A percentile compares a stretch with the other conserved stretches of the same genome.
phyloP scores from a whole-genome alignment of 768 basidiomycete genomes.

The Boletus huronensis region DNA sequence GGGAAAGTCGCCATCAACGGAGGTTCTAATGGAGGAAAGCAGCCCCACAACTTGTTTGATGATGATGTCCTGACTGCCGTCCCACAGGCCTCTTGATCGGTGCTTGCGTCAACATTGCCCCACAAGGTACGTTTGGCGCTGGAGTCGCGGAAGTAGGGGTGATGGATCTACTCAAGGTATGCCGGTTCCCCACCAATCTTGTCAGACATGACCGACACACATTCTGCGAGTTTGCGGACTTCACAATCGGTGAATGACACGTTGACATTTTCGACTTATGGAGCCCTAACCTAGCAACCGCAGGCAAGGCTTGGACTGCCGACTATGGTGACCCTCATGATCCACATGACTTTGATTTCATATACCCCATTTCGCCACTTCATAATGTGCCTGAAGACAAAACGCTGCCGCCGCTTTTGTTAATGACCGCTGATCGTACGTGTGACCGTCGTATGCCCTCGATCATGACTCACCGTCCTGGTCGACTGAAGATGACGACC shows the following conservation, averaged over 20 bases:
- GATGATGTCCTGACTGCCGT: background rate
- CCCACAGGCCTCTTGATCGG: constrained; percentile 66
- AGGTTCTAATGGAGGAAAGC: constrained; percentile 74
- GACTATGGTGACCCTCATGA: constrained; percentile 78
- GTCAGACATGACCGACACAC: background rate
- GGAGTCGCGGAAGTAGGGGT: constrained; percentile 82
- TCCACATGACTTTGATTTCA: constrained; percentile 80
- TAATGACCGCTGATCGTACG: constrained; percentile 83
- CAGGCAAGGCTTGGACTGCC: constrained; percentile 71
- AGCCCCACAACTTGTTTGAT: background rate
- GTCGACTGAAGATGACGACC: constrained; percentile 61
- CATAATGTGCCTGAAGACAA: constrained; percentile 69
- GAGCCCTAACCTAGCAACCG: constrained; percentile 4
- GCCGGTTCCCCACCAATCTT: background rate
- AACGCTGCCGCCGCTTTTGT: constrained; percentile 62
- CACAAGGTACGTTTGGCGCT: constrained; percentile 72
- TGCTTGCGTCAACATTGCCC: constrained; percentile 81
- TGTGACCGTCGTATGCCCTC: constrained; percentile 6
- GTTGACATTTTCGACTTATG: background rate
- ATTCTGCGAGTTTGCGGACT: constrained; percentile 57
- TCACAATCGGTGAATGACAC: constrained; percentile 58
- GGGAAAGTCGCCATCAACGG: constrained; percentile 78
- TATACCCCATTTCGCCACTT: constrained; percentile 73
- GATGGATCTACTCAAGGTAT: constrained; percentile 71
- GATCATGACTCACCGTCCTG: constrained; percentile 2